These are phyloP conservation scores for Teunomyces barrocoloradensis DNA, from an alignment of 805 yeast species.

Conservation along the genomic window DNA sequence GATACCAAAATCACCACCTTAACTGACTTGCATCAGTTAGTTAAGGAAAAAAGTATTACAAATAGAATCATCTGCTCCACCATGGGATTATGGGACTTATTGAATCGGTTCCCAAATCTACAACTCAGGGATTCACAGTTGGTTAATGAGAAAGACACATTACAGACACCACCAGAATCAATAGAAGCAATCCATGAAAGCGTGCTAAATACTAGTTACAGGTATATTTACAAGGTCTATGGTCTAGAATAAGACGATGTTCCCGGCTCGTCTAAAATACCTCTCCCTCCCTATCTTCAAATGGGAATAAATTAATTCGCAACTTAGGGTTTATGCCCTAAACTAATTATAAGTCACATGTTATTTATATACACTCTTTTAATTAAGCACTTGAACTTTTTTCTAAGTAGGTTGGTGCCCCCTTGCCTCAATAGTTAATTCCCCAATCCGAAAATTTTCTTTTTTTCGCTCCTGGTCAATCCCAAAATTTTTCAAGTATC, in stretches of 20 bases:
- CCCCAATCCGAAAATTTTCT: slow-evolving; percentile 3
- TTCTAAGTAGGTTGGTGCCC: neutral
- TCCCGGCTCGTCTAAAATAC: neutral
- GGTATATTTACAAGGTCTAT: slow-evolving; percentile 29
- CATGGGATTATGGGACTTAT: slow-evolving; percentile 36
- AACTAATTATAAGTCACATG: neutral
- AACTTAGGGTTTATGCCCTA: slow-evolving; percentile 6
- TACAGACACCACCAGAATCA: neutral
- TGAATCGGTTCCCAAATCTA: slow-evolving; percentile 10
- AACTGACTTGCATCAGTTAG: slow-evolving; percentile 12
- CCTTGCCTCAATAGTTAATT: slow-evolving; percentile 4
- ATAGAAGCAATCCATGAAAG: slow-evolving; percentile 14
- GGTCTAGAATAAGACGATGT: slow-evolving; percentile 26
- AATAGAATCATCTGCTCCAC: slow-evolving; percentile 32
- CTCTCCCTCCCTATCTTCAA: no score
- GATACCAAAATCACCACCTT: slow-evolving; percentile 9
- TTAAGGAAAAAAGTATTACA: slow-evolving; percentile 20
- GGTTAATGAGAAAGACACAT: neutral
- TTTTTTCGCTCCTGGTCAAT: slow-evolving; percentile 4
- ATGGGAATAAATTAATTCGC: neutral
- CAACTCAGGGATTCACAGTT: neutral
- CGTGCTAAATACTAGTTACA: slow-evolving; percentile 24
- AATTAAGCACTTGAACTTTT: neutral
- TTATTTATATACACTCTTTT: neutral
- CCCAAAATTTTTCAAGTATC: slow-evolving; percentile 3